Evolutionary conservation across 2,329 filamentous ascomycete species (phyloP).

Genomic region (Davidsoniella virescens): DNA sequence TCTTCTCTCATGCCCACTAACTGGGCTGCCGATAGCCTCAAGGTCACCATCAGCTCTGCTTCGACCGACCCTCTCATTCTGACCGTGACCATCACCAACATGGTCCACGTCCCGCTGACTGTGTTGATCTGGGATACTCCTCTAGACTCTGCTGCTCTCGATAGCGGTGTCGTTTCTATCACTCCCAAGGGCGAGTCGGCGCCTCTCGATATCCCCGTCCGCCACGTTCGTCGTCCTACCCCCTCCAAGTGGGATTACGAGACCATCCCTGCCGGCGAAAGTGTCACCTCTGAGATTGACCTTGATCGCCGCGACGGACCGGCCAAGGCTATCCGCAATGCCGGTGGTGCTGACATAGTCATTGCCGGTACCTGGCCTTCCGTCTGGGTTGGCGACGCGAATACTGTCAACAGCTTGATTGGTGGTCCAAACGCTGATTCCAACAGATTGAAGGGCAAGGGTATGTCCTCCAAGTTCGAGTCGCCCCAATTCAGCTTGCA

Average conservation of each 20-base stretch:
- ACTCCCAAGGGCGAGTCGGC: constrained; percentile 20
- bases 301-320: constrained; percentile 24
- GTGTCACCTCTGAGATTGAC: constrained; percentile 20
- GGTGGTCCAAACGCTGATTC: too few species aligned
- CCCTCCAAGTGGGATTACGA: constrained; percentile 25
- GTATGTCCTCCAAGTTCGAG: too few species aligned
- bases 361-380: too few species aligned
- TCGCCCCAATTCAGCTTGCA: too few species aligned
- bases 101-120: constrained; percentile 23
- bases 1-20: background rate
- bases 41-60: background rate
- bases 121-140: constrained; percentile 29
- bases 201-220: constrained; percentile 22
- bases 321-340: constrained; percentile 18
- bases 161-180: constrained; percentile 27
- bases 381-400: too few species aligned
- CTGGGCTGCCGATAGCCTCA: background rate
- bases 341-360: constrained; percentile 16
- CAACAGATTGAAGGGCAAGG: too few species aligned
- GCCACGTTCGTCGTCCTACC: constrained; percentile 26
- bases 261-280: constrained; percentile 24
- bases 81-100: constrained; percentile 25
- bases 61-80: constrained; percentile 20
- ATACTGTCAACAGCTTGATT: too few species aligned
- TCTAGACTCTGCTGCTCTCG: constrained; percentile 27